Base-by-base conservation (phyloP, 208 protist species). In the Leishmania martiniquensis region DNA sequence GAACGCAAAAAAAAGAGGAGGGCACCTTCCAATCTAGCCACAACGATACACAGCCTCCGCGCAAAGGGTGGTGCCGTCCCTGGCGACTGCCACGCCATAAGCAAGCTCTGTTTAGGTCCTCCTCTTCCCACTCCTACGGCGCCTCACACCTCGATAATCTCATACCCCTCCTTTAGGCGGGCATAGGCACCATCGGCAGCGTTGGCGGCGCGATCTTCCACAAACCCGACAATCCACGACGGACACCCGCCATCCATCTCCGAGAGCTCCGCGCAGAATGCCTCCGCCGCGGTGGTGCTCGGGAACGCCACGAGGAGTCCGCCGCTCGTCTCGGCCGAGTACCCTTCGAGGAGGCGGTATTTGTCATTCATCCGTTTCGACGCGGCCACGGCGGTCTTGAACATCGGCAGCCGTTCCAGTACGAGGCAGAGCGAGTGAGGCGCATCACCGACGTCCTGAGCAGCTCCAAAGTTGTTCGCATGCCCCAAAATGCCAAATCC, bases 401-500 rank as follows among this genome's bases (percentile, higher is more conserved):
- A 93, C 3, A 99, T 97, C 44, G 97, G 96, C 49, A 99, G 84
- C 10, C 80, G 76, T 37, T 97, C 84, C 15, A 99, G 83, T 39
- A 97, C 81, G 22, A 99, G 82, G n/a, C 85, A 84, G 37, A 93
- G 65, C 54, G 76, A 74, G 32, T 87, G 78, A n/a, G 83, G 75
- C 29, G 37, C 34, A 25, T 80, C 39, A 29, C 76, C 29, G 65
- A 60, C 78, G 25, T 82, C 69, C 81, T 99, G 98, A 13, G 93
- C 93, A 10, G 85, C 76, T 6, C 91, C 98, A 49, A 99, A 91
- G 86, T 99, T 99, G 22, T 65, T 77, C 2, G 96, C 92, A 86
- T 99, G 98, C 1, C 98, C 98, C 7, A 99, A 72, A 77, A 99
- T 96, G 62, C 98, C 98, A 81, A 99, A 99, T n/a, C 98, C 98